Base-by-base conservation (phyloP, 371 early-diverging fungal species). In the Rhizomucor miehei region DNA sequence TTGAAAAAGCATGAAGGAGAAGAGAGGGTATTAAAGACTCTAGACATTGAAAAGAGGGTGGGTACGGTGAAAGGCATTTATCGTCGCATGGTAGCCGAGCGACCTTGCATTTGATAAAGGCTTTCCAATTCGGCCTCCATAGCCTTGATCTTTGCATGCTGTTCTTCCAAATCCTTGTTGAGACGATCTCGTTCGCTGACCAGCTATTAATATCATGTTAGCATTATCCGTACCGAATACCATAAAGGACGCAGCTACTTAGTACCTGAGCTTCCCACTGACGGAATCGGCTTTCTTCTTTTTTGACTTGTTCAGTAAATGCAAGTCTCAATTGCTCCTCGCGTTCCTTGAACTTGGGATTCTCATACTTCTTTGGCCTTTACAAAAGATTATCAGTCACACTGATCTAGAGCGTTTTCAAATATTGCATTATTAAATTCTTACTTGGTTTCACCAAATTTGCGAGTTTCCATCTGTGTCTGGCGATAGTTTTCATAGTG, bases 171-270 rank as follows among this genome's bases (percentile, higher is more conserved):
- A 61, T 98, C 97, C 72, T 94, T 90, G 79, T 97, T 97, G 52
- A 98, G 80, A 59, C 96, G 90, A 72, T 96, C 97, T 46, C 99
- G 88, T 73, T 98, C 98, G 55, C 89, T 86, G 74, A 97, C 92
- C 36, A 98, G 82, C 69, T 73, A 63, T 13, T 12, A 12, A 41
- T 38, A 41, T 6, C 19, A 41, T 6, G 11, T 14, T 41, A 41
- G 12, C 41, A 19, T 41, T 3, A 11, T 41, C 19, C 6, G 11
- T 14, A 6, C 41, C 12, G n/a, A n/a, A n/a, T 12, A 6, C 6
- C 14, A 41, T 11, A 12, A 19, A 3, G 19, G 12, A 4, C 14
- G 12, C 19, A 41, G 6, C 6, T 19, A 9, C n/a, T 40, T 20
- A 51, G 41, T 76, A 91, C 90, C 78, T 86, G 90, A 65, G 93